A percentile compares a stretch with the other conserved stretches of the same genome.
phyloP scores from a whole-genome alignment of 371 early-diverging fungal genomes.

The Entomophthora muscae region DNA sequence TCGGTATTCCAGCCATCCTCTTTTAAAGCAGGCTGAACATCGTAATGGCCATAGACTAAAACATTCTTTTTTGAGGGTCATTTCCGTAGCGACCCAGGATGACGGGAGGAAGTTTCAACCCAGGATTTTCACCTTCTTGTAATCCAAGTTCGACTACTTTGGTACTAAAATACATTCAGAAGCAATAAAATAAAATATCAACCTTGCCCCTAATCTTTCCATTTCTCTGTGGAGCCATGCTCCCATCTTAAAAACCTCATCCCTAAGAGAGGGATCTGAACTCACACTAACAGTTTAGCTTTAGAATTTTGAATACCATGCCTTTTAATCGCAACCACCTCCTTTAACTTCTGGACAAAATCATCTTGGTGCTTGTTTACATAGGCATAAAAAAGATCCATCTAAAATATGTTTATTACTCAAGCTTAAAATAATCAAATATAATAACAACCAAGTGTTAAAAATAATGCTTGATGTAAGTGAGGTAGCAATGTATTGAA shows the following conservation, averaged over 20 bases:
- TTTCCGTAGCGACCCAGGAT: conserved; percentile 80
- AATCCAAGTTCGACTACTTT: conserved; percentile 56
- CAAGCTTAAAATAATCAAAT: too few relatives aligned
- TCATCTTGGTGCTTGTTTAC: conserved; percentile 60
- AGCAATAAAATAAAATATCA: conserved; percentile 7
- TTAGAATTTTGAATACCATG: conserved; percentile 14
- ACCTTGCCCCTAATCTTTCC: conserved; percentile 50
- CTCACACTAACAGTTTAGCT: conserved; percentile 41
- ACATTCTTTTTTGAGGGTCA: conserved; percentile 85
- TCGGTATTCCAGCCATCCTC: conserved; percentile 93
- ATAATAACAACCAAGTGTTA: too few relatives aligned
- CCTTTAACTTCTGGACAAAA: conserved; percentile 69
- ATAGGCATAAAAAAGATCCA: conserved; percentile 43
- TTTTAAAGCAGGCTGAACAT: conserved; percentile 87
- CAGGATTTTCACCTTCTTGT: conserved; percentile 61
- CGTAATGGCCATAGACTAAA: conserved; percentile 88
- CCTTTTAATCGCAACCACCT: conserved; percentile 85
- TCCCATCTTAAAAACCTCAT: conserved; percentile 81
- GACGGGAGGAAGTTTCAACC: conserved; percentile 75
- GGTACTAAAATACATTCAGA: conserved; percentile 10
- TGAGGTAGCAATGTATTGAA: too few relatives aligned
- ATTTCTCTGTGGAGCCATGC: conserved; percentile 64
- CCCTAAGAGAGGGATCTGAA: conserved; percentile 50
- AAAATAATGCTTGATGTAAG: too few relatives aligned
- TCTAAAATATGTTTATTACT: too few relatives aligned